These are phyloP conservation scores for Skeletonema marinoi DNA, from an alignment of 108 stramenopile species.

Conservation along the genomic window DNA sequence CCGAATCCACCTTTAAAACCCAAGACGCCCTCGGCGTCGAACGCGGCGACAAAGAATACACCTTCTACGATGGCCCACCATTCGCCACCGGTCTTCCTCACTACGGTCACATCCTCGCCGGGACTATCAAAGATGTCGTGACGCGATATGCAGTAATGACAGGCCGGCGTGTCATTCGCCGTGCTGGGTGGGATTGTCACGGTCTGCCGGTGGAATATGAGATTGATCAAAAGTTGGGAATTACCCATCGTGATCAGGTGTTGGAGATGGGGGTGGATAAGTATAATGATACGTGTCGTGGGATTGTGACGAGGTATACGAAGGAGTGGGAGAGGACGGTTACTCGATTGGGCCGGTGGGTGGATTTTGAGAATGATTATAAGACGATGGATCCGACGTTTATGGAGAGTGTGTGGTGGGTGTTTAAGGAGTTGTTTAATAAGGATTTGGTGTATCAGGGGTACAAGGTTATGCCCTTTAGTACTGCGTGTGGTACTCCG, in stretches of 20 bases:
- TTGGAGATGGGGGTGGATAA: slow-evolving; percentile 96
- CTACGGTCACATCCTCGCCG: slow-evolving; percentile 99
- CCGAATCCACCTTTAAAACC: slow-evolving; percentile 72
- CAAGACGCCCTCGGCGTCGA: slow-evolving; percentile 72
- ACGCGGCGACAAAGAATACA: slow-evolving; percentile 87
- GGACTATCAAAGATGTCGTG: slow-evolving; percentile 99
- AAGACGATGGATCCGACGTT: slow-evolving; percentile 98
- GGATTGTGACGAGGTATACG: slow-evolving; percentile 96
- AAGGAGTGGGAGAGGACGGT: slow-evolving; percentile 97
- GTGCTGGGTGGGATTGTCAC: slow-evolving; percentile 99
- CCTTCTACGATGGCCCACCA: slow-evolving; percentile 99
- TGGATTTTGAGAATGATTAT: slow-evolving; percentile 99
- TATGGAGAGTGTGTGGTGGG: slow-evolving; percentile 99
- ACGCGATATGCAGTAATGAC: slow-evolving; percentile 97
- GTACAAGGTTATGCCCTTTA: slow-evolving; percentile 99
- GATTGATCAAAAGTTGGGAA: slow-evolving; percentile 96
- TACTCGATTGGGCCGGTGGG: slow-evolving; percentile 97
- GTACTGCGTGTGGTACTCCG: slow-evolving; percentile 95
- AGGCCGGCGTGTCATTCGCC: slow-evolving; percentile 90
- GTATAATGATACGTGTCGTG: slow-evolving; percentile 97
- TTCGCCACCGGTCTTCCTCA: slow-evolving; percentile 99
- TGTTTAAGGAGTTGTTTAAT: slow-evolving; percentile 92
- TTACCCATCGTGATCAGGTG: slow-evolving; percentile 95
- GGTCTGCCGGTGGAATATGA: slow-evolving; percentile 99
- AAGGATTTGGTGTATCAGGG: slow-evolving; percentile 98